Conservation (phyloP, 176 grass and related monocot genomes). For the Poa pratensis region DNA sequence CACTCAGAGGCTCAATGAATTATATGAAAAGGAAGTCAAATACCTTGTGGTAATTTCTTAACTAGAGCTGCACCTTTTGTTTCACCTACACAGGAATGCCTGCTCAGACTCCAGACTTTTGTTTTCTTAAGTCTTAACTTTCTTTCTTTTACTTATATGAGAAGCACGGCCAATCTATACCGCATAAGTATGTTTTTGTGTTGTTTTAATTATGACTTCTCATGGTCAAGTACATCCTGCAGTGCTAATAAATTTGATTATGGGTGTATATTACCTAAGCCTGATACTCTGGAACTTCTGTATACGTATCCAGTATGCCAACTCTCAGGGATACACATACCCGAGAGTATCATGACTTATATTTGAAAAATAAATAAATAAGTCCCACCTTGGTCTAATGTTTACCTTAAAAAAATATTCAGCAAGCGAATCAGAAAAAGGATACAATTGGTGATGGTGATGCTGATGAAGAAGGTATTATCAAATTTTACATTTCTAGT, state of each 20-base stretch:
- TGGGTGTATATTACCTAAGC: not conserved
- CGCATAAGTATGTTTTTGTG: not conserved
- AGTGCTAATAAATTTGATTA: conserved; percentile 20
- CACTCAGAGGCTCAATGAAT: conserved; percentile 67
- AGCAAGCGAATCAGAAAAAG: conserved; percentile 79
- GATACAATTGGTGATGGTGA: conserved; percentile 85
- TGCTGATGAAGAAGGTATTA: conserved; percentile 69
- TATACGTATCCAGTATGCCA: conserved; percentile 2
- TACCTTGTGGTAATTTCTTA: conserved; percentile 62
- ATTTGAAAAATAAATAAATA: not conserved
- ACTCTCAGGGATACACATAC: not conserved
- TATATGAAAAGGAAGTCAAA: conserved; percentile 90
- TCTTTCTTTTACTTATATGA: not conserved
- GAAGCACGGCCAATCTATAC: conserved; percentile 16
- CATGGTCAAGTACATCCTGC: not conserved
- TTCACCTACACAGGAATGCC: conserved; percentile 8
- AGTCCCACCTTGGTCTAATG: conserved; percentile 29
- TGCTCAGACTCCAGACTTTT: not conserved
- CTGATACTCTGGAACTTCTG: conserved; percentile 18
- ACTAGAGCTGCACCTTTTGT: conserved; percentile 13
- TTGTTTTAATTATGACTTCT: conserved; percentile 21
- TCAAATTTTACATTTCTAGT: conserved; percentile 34
- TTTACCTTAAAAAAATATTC: conserved; percentile 39
- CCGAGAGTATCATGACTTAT: not conserved
- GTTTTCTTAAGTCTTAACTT: not conserved